Percentiles rank a stretch among this genome's conserved stretches.
phyloP scores from a whole-genome alignment of 306 rosid genomes.

The Corylus heterophylla region DNA sequence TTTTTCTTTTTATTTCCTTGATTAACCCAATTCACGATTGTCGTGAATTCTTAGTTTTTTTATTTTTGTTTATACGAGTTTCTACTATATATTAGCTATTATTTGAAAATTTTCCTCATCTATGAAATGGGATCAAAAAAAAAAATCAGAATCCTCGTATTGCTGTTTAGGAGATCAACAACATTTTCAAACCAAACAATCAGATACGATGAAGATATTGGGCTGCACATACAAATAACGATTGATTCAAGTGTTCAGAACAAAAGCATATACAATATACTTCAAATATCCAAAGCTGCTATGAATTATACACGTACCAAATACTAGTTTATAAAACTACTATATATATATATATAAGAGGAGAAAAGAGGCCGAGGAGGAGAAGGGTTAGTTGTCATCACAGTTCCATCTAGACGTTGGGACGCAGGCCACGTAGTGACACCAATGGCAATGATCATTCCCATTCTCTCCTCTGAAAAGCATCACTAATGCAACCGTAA shows the following conservation, averaged over 20 bases:
- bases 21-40: too few relatives aligned
- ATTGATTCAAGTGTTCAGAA: neutral
- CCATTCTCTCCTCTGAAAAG: constrained; percentile 60
- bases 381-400: constrained; percentile 28
- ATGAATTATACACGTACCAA: neutral
- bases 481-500: constrained; percentile 56
- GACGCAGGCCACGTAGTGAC: constrained; percentile 67
- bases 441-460: constrained; percentile 74
- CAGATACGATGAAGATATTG: neutral
- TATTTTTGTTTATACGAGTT: too few relatives aligned
- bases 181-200: neutral
- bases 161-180: neutral
- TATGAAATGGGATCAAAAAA: neutral
- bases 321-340: neutral
- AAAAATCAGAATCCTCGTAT: neutral
- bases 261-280: neutral
- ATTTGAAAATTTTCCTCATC: neutral
- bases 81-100: neutral
- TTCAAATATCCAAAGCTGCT: neutral
- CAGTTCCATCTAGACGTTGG: constrained; percentile 79
- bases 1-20: too few relatives aligned
- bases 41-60: too few relatives aligned
- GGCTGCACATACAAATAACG: neutral
- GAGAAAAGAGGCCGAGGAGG: neutral
- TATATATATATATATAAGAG: constrained; percentile 13